Evolutionary conservation across 2,329 filamentous ascomycete species (phyloP), one percentile per base, ranked within the genome.

Genomic region (Alternaria longipes): DNA sequence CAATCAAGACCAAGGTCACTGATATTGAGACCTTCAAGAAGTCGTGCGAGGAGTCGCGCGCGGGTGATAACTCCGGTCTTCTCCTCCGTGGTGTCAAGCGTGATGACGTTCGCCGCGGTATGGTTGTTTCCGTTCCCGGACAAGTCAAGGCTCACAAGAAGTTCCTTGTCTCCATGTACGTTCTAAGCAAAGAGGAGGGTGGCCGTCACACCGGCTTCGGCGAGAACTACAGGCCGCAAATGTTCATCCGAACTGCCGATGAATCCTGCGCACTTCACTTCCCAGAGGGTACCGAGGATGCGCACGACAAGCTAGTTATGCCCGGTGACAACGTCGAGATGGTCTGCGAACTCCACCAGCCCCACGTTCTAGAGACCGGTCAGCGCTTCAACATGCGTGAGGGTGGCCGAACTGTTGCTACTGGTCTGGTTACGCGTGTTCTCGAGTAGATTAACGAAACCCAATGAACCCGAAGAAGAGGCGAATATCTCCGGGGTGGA

Each of bases 21-120:
- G 96, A 99, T 78, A 98, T 99, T 72, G 95, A 99, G 86, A 99
- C 94, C 69, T 99, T 99, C 88, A 97, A 98, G 88, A 99, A 99
- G 89, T 96, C 93, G 51, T 98, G 95, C 82, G 94, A 97, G 60
- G 93, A 97, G 84, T 97, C 94, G 61, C 89, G 92, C 74, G 95
- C 95, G 64, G 95, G 95, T 81, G 95, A 99, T 84, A 99, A 98
- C 89, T 97, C 95, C 26, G 95, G 95, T 78, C 91, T 99, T 38
- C 89, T 99, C 56, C 90, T 99, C 81, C 93, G 95, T 84, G 94
- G 95, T 86, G 83, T 99, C 78, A 94, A 93, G 83, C 93, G 95
- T 77, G 95, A 99, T 84, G 96, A 99, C 75, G 87, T 99, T 76
- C 87, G 85, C 75, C 93, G 95, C 80, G 95, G 95, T 79, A 98